Evolutionary conservation across 176 grass and related monocot species (phyloP), one percentile per base, ranked within the genome.

Genomic region (Cocos nucifera): DNA sequence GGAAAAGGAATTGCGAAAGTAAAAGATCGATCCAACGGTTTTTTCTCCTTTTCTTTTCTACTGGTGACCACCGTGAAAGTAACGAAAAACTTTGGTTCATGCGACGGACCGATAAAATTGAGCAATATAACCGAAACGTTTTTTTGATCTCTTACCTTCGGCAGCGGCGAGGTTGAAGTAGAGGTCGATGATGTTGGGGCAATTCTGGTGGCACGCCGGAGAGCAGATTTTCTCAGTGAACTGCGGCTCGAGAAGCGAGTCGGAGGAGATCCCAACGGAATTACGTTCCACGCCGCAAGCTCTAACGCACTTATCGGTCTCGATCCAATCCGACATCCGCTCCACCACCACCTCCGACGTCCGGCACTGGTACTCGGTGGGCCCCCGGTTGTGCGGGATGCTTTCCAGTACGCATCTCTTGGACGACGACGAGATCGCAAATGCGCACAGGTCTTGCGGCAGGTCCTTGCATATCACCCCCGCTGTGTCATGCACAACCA

Each of bases 141-240:
- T 15, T 15, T 4, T 44, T 44, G 12, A 2, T 6, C 2, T 14
- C 4, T 2, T 74, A 86, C 87, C 87, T 78, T 91, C 87, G 18
- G 68, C 87, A 3, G 75, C 72, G 52, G 87, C 83, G 67, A 91
- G 82, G 79, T 86, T 91, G 82, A 77, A 74, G 82, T 80, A 86
- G 76, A 91, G 87, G 64, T 91, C 79, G 29, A 86, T 61, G 57
- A 91, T 83, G 75, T 91, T 91, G 56, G 83, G 87, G 87, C 87
- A 91, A 10, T 76, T 79, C 10, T 49, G 61, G 54, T 64, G 63
- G 75, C 87, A 91, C 0, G 67, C 15, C 3, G 68, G 48, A 0
- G 82, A 82, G 87, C 87, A 91, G 73, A 86, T 50, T 7, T 65
- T 54, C 19, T 54, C 53, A 16, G 69, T 66, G 64, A 77, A 56